phyloP scores from a whole-genome alignment of 768 basidiomycete species.

The Trametopsis cervina region DNA sequence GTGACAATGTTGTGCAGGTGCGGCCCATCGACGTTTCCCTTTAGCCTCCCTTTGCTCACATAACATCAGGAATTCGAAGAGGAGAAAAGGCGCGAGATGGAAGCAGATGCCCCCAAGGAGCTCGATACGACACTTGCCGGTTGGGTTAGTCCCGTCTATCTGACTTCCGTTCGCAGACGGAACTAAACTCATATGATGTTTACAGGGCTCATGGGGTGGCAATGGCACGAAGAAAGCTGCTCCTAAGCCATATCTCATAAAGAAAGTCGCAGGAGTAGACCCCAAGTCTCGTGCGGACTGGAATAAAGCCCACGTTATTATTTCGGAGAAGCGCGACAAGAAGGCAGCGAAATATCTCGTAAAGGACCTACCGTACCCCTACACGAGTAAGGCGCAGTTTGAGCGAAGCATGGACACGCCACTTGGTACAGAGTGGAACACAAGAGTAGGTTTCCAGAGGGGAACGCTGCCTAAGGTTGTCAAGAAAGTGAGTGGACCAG shows the following conservation, averaged over 20 bases:
- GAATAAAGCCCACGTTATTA: constrained; percentile 82
- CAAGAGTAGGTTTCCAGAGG: constrained; percentile 74
- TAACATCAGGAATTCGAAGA: constrained; percentile 79
- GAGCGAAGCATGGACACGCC: constrained; percentile 79
- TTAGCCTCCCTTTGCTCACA: constrained; percentile 2
- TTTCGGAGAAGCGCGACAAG: constrained; percentile 93
- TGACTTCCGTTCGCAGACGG: not conserved
- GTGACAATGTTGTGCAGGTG: constrained; percentile 92
- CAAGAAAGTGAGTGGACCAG: constrained; percentile 58
- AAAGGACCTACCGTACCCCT: constrained; percentile 91
- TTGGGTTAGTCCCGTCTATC: constrained; percentile 58
- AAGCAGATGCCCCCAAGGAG: constrained; percentile 79
- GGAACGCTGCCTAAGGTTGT: constrained; percentile 80
- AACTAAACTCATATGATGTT: not conserved
- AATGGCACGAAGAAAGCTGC: constrained; percentile 53
- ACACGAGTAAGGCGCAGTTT: constrained; percentile 89
- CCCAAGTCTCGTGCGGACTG: constrained; percentile 78
- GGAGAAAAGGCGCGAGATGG: constrained; percentile 75
- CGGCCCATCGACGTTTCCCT: constrained; percentile 16
- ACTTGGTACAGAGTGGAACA: constrained; percentile 91
- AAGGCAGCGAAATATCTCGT: constrained; percentile 87
- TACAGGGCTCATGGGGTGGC: constrained; percentile 90
- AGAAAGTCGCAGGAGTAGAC: constrained; percentile 76
- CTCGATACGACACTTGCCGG: constrained; percentile 90
- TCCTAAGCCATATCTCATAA: constrained; percentile 67